Conservation (phyloP, 495 filamentous ascomycete genomes). For the Neurospora sp. region DNA sequence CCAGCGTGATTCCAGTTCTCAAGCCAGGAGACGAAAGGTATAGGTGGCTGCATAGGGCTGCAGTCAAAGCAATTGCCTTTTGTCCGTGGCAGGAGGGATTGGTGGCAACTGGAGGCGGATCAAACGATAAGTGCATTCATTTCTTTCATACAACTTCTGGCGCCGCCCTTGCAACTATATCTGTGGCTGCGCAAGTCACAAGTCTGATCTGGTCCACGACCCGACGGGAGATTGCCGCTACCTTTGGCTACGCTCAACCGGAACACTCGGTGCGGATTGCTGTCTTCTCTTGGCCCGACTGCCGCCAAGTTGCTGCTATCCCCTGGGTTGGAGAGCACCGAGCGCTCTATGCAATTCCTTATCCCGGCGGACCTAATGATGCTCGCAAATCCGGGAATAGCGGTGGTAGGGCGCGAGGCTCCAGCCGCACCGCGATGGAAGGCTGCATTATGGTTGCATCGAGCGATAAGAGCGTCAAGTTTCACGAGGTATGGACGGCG, state of each 20-base stretch:
- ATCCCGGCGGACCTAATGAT: constrained; percentile 46
- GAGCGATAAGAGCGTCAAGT: constrained; percentile 89
- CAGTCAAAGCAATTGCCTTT: constrained; percentile 95
- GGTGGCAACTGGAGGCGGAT: constrained; percentile 84
- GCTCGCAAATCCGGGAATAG: constrained; percentile 1
- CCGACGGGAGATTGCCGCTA: constrained; percentile 79
- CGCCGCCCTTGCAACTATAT: constrained; percentile 78
- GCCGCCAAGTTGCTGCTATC: constrained; percentile 76
- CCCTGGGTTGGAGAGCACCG: constrained; percentile 79
- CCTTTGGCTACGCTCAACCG: constrained; percentile 91
- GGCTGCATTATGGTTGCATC: constrained; percentile 92
- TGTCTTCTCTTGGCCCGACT: constrained; percentile 92
- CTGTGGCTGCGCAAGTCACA: constrained; percentile 88
- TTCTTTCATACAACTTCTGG: constrained; percentile 88
- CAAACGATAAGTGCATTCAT: constrained; percentile 90
- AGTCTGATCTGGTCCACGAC: constrained; percentile 83
- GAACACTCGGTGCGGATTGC: constrained; percentile 87
- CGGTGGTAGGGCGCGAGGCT: constrained; percentile 1
- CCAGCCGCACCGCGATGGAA: constrained; percentile 57
- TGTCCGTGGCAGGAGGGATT: constrained; percentile 88
- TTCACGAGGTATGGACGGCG: constrained; percentile 86
- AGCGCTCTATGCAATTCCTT: constrained; percentile 65
- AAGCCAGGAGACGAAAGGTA: constrained; percentile 52
- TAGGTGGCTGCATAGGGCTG: constrained; percentile 69
- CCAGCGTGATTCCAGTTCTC: constrained; percentile 7